Evolutionary conservation across 257 asterid genomes (phyloP), one percentile per base, ranked within the genome.

Genomic region (Pogostemon cablin): DNA sequence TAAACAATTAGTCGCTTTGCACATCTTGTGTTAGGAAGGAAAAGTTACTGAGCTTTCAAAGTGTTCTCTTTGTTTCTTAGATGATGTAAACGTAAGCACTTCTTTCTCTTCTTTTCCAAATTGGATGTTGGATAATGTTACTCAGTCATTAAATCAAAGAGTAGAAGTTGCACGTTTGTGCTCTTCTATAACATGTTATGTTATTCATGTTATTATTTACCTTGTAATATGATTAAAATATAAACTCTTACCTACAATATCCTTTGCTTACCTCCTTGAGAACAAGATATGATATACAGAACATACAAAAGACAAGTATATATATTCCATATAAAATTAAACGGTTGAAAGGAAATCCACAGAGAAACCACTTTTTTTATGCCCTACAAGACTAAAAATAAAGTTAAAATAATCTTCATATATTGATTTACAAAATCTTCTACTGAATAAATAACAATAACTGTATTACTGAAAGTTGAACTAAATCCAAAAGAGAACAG

Each of bases 1-100:
- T 20, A 75, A 72, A 25, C 65, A 69, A 9, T 83, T 34, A 40
- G 75, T 59, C 9, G 4, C 9, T 66, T 34, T 53, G 2, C 15
- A 32, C 68, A 9, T 48, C 9, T 52, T 4, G n/a, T 12, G 15
- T 53, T 41, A 15, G 17, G 15, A 17, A 61, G 25, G 35, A 15
- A 55, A 35, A 10, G 41, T 9, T 66, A 37, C 38, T 20, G 25
- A 66, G 48, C 41, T 6, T 38, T 68, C 52, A 38, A 25, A 62
- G 43, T 61, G 69, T 62, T 69, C 35, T 17, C 37, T 25, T 50
- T 65, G 71, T 49, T 62, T 63, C 48, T 48, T 52, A 35, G 39
- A n/a, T 62, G 54, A 44, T 73, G 37, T 44, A 9, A 73, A 44
- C 60, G 32, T 42, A 44, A 60, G 12, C 43, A 38, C 8, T 1